Base-by-base conservation (phyloP, 108 stramenopile species). In the Nannochloropsis gaditana region DNA sequence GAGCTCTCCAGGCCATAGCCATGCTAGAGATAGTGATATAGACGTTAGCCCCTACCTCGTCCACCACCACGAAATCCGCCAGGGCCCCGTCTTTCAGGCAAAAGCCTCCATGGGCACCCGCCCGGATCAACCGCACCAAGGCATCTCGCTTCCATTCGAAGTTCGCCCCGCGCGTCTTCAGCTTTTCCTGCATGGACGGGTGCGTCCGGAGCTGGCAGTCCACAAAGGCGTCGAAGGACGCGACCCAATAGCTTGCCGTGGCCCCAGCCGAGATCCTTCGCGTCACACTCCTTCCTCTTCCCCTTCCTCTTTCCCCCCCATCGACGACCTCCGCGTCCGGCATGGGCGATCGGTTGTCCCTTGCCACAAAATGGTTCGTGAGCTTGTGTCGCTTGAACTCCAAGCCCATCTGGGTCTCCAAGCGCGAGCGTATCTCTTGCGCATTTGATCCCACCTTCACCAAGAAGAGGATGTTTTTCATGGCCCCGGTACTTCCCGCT, bases 351-450 rank as follows among this genome's bases (percentile, higher is more conserved):
- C 59, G 59, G 3, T n/a, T n/a, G 59, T 73, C 59, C 59, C 59
- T 15, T 73, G 59, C 59, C 59, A 73, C 59, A n/a, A 73, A 73
- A n/a, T 73, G 59, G n/a, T 73, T 73, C 19, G 59, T 73, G 59
- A 73, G 59, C 6, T 73, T 73, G n/a, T 73, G 59, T 6, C 59
- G 15, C 59, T 73, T 73, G 59, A 73, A 73, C 19, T n/a, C n/a
- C 59, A 73, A n/a, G 59, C 59, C 59, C 59, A 73, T 73, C 59
- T 73, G 59, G 19, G 59, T n/a, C 8, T 73, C 59, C 19, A 73
- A n/a, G 19, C 59, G 59, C n/a, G 59, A 73, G 15, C 59, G 59
- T 15, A 73, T 73, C n/a, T 73, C 59, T 73, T 73, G 59, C n/a
- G 59, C 59, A 0, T 73, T 73, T 4, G 59, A 73, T n/a, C 59